Evolutionary conservation across 1,284 basidiomycete species (phyloP), one percentile per base, ranked within the genome.

Genomic region (Cryptococcus hybrid): DNA sequence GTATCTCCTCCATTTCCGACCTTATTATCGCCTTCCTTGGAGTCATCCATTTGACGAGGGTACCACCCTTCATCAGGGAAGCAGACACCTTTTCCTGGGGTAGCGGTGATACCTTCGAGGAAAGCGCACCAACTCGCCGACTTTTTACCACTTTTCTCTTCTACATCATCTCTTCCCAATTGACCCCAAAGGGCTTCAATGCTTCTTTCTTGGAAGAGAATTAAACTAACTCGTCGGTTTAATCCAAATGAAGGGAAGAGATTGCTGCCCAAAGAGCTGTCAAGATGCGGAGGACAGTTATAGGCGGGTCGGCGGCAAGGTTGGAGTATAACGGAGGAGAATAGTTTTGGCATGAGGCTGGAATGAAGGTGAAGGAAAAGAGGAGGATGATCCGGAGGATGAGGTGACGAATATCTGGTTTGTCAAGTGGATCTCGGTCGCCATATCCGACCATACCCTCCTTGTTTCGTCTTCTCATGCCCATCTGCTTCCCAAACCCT

Each of bases 41-140:
- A 47, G 59, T 59, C 72, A 1, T 76, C 72, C 65, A 86, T 56
- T 48, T 61, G 60, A 7, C 89, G 84, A 2, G 86, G 86, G 69
- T 96, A 97, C 93, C 93, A 97, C 0, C 92, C 93, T 12, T 85
- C 83, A 70, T 95, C 92, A 49, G 81, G 84, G 77, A 95, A 97
- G 71, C 92, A 96, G 24, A 97, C 81, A 0, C 93, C 94, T 15
- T 82, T 80, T 0, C 91, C 91, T 0, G 90, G 89, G 34, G 85
- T 85, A 0, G 90, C 88, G 65, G 88, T 90, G n/a, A 92, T 84
- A 7, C 88, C 89, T 46, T 95, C 83, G 5, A 97, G 78, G 72
- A 96, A 96, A 67, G 93, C 90, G 24, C 0, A 85, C 86, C 5
- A 96, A 81, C 60, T 95, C 88, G 0, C 90, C 90, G 0, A 90